phyloP scores from a whole-genome alignment of 495 filamentous ascomycete species.

The Massariosphaeria phaeospora region DNA sequence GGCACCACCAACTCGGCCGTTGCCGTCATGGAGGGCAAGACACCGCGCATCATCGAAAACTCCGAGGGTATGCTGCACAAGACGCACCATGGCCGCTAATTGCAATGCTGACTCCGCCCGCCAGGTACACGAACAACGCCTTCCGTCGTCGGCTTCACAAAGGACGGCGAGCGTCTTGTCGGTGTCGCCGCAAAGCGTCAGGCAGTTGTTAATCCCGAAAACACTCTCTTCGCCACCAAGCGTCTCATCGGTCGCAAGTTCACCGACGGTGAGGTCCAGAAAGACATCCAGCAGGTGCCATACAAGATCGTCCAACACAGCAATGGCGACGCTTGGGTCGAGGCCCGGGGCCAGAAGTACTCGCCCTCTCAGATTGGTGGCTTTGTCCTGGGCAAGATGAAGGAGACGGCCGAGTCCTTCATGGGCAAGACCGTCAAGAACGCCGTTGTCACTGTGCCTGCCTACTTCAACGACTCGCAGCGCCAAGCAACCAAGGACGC shows the following conservation, averaged over 20 bases:
- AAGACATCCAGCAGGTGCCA: constrained; percentile 95
- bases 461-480: constrained; percentile 98
- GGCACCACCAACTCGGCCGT: constrained; percentile 99
- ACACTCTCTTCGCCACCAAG: constrained; percentile 99
- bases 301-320: constrained; percentile 99
- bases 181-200: constrained; percentile 99
- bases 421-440: constrained; percentile 87
- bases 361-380: constrained; percentile 98
- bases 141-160: constrained; percentile 92
- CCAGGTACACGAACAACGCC: constrained; percentile 91
- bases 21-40: constrained; percentile 94
- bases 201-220: constrained; percentile 98
- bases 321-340: constrained; percentile 97
- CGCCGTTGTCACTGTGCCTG: constrained; percentile 91
- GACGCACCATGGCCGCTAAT: neutral
- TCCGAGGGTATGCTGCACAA: constrained; percentile 64
- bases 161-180: constrained; percentile 95
- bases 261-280: constrained; percentile 91
- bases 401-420: constrained; percentile 92
- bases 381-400: constrained; percentile 97
- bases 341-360: constrained; percentile 94
- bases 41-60: constrained; percentile 96
- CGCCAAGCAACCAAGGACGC: constrained; percentile 98
- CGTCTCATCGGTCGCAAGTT: constrained; percentile 99
- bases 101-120: constrained; percentile 14